Evolutionary conservation across 345 rosid genomes (phyloP).

Genomic region (Linum lewisii): DNA sequence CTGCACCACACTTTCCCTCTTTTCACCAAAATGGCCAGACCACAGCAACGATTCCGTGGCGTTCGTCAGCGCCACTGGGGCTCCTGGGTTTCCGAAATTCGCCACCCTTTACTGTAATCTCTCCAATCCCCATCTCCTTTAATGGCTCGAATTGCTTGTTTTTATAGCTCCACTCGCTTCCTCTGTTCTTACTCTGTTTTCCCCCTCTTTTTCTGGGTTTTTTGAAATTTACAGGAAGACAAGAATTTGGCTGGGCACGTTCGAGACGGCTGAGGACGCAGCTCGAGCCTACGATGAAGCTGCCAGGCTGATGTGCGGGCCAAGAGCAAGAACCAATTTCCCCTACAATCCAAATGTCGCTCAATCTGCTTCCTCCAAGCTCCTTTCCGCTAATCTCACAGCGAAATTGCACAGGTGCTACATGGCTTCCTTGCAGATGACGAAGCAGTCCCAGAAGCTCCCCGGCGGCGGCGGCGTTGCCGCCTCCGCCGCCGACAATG

Average conservation of each 20-base stretch:
- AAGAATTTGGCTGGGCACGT: constrained; percentile 93
- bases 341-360: constrained; percentile 63
- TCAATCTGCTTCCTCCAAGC: constrained; percentile 69
- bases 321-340: constrained; percentile 88
- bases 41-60: constrained; percentile 90
- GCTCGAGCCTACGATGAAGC: constrained; percentile 96
- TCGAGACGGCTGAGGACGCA: constrained; percentile 95
- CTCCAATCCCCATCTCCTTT: too few species aligned
- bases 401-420: constrained; percentile 91
- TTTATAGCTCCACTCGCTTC: too few species aligned
- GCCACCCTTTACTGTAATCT: constrained; percentile 90
- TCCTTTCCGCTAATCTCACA: constrained; percentile 78
- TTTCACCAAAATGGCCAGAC: constrained; percentile 58
- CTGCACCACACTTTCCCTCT: constrained; percentile 11
- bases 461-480: too few species aligned
- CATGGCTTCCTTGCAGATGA: constrained; percentile 87
- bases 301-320: constrained; percentile 95
- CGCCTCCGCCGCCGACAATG: constrained; percentile 21
- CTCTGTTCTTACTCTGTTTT: background rate
- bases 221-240: constrained; percentile 56
- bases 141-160: too few species aligned
- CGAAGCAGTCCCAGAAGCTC: constrained; percentile 9
- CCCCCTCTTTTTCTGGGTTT: background rate
- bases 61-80: constrained; percentile 99
- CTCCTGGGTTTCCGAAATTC: constrained; percentile 99